A percentile compares a stretch with the other conserved stretches of the same genome.
Evolutionary conservation across 305 asterid genomes (phyloP).

Genomic region (Plantago coronopus): DNA sequence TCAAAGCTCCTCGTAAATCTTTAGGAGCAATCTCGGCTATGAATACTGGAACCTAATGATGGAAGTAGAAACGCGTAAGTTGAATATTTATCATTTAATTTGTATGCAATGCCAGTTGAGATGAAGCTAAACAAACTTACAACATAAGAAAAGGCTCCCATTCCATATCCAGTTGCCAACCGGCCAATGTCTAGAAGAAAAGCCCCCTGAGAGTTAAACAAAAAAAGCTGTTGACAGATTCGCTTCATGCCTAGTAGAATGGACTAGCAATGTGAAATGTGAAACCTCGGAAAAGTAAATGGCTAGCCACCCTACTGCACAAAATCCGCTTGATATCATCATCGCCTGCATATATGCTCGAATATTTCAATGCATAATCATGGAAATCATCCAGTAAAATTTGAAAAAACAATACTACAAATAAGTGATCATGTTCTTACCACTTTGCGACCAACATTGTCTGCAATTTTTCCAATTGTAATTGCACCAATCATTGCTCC

Average conservation of each 20-base stretch:
- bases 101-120: background rate
- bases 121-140: conserved; percentile 27
- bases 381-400: background rate
- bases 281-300: conserved; percentile 57
- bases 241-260: background rate
- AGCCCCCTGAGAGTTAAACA: conserved; percentile 40
- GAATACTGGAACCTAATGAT: conserved; percentile 75
- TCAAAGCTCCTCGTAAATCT: conserved; percentile 81
- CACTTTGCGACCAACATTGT: conserved; percentile 79
- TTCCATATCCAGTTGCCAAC: conserved; percentile 82
- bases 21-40: conserved; percentile 90
- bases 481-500: conserved; percentile 97
- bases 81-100: background rate
- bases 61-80: background rate
- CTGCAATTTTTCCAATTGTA: conserved; percentile 79
- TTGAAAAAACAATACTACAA: background rate
- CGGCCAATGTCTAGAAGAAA: conserved; percentile 71
- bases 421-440: conserved; percentile 27
- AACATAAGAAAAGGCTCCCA: conserved; percentile 81
- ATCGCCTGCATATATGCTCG: conserved; percentile 79
- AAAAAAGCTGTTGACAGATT: background rate
- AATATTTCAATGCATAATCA: background rate
- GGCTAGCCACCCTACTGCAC: conserved; percentile 80
- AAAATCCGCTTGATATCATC: conserved; percentile 67
- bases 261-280: background rate